Base-by-base conservation (phyloP, 164 flowering plant species). In the Vitis amurensis region DNA sequence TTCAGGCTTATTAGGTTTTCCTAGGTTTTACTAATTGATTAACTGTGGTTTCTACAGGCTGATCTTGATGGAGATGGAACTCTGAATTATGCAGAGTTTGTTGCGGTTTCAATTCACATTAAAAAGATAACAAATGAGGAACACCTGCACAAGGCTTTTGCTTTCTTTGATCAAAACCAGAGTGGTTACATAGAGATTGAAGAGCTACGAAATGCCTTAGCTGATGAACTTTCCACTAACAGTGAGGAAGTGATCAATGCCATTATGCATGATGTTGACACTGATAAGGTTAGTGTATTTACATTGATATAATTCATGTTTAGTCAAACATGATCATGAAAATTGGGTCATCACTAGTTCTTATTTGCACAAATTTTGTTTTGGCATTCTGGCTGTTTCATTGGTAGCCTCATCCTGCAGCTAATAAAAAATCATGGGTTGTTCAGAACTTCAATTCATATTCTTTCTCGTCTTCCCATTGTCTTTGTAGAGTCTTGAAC, bases 191-290 rank as follows among this genome's bases (percentile, higher is more conserved):
- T 88, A 29, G 92, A 88, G 77, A 78, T 83, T 23, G 89, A 85
- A 64, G 92, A 88, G 79, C 81, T 88, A 50, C 73, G 80, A 23
- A 71, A 72, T 16, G 81, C 88, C 59, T 76, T 88, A 62, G 72
- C 71, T 50, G 89, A 86, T 73, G 89, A 86, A 50, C 73, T 65
- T 10, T 85, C 79, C 31, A 64, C 78, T 53, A 70, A 71, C 52
- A 70, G 68, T 59, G 88, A 86, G 53, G 89, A 86, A 70, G 87
- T 88, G 27, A 77, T 85, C 61, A 73, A 44, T 70, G 87, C 89
- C 51, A 88, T 88, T 15, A 88, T 88, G 87, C 87, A 77, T 58
- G 92, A 88, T 74, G 92, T 86, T 14, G 92, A 88, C 74, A 85
- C 89, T 16, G 90, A 88, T 74, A 88, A 86, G 87, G 92, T 88